Base-by-base conservation (phyloP, 805 yeast species). In the Myxozyma vanderwaltii region DNA sequence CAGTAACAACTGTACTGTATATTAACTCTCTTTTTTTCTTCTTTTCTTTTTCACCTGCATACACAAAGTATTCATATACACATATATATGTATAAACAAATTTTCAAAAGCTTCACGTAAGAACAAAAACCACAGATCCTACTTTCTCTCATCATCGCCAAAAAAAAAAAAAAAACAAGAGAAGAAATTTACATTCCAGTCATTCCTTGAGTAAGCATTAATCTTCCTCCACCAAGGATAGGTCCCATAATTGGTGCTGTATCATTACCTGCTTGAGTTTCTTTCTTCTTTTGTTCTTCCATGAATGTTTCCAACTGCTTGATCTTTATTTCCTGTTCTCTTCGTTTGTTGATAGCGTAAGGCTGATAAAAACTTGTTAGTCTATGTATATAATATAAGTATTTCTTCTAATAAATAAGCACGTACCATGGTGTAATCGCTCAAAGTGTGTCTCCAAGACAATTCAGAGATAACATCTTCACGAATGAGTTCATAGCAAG, bases 391-490 rank as follows among this genome's bases (percentile, higher is more conserved):
- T 41, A n/a, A n/a, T n/a, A n/a, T n/a, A n/a, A n/a, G n/a, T n/a
- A n/a, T 19, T 12, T 19, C 33, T 24, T 15, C 31, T 17, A 35
- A 12, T 24, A 36, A 43, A 17, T 1, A 13, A 2, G 7, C 13
- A 27, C 17, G 27, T 19, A 57, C 61, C 79, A 88, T 91, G 66
- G 88, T 86, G 77, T 86, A 89, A 73, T 91, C 92, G 64, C 77
- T 82, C 75, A 94, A 82, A 66, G 82, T 82, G 75, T 90, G 87
- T 72, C 95, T 79, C 99, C 99, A 94, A 35, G 96, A 81, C 66
- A 91, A 77, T 74, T 94, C 99, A 67, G 87, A 75, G 21, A 92
- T 96, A 69, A 86, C 85, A 70, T 94, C 99, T 66, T 83, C 84
- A 54, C 83, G 83, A 66, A 94, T 79, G 70, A 86, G 78, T 53